Conservation (phyloP, 2,329 filamentous ascomycete genomes). For the Akanthomyces dipterigenus region DNA sequence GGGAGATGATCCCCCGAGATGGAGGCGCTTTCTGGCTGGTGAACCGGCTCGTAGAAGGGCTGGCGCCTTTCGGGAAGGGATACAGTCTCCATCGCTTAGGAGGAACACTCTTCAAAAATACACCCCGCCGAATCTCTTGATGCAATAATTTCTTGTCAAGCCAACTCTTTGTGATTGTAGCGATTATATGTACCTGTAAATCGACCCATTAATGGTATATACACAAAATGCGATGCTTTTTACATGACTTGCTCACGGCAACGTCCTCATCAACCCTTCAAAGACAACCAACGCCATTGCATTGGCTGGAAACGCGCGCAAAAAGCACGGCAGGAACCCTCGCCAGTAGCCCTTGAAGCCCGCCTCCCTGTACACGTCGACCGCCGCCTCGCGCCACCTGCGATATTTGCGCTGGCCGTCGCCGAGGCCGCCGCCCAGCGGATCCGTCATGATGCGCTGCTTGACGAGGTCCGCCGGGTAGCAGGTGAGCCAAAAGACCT, state of each 20-base stretch:
- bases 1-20: not conserved
- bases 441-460: conserved; percentile 95
- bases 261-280: conserved; percentile 76
- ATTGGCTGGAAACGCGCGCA: conserved; percentile 92
- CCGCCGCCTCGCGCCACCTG: conserved; percentile 74
- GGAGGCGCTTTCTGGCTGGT: conserved; percentile 1
- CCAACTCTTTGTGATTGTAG: not conserved
- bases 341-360: conserved; percentile 84
- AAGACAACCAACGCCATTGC: conserved; percentile 90
- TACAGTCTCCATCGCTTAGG: not conserved
- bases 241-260: conserved; percentile 33
- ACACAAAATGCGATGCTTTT: not conserved
- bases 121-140: conserved; percentile 6
- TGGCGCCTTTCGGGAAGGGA: not conserved
- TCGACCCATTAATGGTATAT: not conserved
- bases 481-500: conserved; percentile 88
- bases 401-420: conserved; percentile 64
- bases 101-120: conserved; percentile 6
- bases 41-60: conserved; percentile 5
- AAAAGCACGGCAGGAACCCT: conserved; percentile 87
- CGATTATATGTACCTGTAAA: not conserved
- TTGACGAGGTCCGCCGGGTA: conserved; percentile 94
- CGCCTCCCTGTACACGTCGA: conserved; percentile 65
- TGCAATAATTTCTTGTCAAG: not conserved
- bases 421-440: conserved; percentile 62